Conservation (phyloP, 2,329 filamentous ascomycete species). For the Thelonectria olida region DNA sequence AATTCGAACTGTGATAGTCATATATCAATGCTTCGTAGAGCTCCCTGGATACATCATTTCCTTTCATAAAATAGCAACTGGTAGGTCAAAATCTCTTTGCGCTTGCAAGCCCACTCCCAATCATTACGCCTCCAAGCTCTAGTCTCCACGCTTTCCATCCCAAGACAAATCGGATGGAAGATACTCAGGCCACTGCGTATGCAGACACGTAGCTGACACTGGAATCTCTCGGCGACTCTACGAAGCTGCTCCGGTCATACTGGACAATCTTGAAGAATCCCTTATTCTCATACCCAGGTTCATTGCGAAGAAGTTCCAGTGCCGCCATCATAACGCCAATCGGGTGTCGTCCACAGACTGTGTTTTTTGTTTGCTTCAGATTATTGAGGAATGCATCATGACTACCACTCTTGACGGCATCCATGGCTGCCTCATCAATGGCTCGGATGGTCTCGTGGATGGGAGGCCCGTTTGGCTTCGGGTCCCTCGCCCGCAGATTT, state of each 20-base stretch:
- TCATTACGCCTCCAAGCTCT: background rate
- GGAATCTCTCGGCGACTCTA: conserved; percentile 72
- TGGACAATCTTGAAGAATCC: conserved; percentile 79
- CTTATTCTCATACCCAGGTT: conserved; percentile 47
- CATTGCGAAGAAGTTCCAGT: conserved; percentile 69
- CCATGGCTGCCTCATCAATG: conserved; percentile 85
- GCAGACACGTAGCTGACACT: conserved; percentile 97
- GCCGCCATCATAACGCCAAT: conserved; percentile 94
- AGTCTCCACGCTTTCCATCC: background rate
- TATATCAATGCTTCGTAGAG: no score
- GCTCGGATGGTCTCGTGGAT: conserved; percentile 88
- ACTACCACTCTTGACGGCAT: conserved; percentile 80
- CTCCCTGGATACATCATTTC: background rate
- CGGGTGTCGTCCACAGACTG: conserved; percentile 92
- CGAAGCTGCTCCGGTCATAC: conserved; percentile 87
- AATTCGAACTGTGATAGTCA: background rate
- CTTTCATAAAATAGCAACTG: background rate
- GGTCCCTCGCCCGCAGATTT: conserved; percentile 46
- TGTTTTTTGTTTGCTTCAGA: conserved; percentile 81
- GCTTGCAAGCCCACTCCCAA: background rate
- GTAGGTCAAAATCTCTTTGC: background rate
- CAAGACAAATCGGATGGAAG: background rate
- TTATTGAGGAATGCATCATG: conserved; percentile 76
- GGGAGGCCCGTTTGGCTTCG: conserved; percentile 50
- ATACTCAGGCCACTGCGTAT: conserved; percentile 74